A percentile compares a stretch with the other conserved stretches of the same genome.
Evolutionary conservation across 192 early-diverging fungal species (phyloP).

Genomic region (Bifiguratus adelaidae): DNA sequence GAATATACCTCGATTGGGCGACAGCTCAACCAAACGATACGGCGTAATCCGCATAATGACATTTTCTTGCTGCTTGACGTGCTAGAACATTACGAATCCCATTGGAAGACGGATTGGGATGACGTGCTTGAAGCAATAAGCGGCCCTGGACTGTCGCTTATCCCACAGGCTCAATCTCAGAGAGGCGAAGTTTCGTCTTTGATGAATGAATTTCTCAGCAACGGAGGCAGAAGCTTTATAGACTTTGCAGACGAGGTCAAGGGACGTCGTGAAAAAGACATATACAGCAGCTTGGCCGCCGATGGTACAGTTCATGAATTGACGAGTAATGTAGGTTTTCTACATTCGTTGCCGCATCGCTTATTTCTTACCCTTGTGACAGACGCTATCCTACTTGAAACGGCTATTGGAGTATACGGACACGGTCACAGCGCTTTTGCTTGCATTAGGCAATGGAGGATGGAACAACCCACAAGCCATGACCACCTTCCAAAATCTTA

Average conservation of each 20-base stretch:
- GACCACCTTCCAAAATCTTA: background rate
- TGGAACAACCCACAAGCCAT: slow-evolving; percentile 39
- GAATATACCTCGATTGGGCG: slow-evolving; percentile 39
- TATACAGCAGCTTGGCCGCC: slow-evolving; percentile 36
- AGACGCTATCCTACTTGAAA: slow-evolving; percentile 55
- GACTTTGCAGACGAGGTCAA: slow-evolving; percentile 65
- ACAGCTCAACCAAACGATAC: slow-evolving; percentile 35
- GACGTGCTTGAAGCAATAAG: slow-evolving; percentile 29
- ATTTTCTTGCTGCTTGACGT: slow-evolving; percentile 63
- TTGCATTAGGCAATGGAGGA: slow-evolving; percentile 39
- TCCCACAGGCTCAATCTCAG: background rate
- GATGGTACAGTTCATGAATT: slow-evolving; percentile 84
- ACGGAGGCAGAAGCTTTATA: slow-evolving; percentile 43
- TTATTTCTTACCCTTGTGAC: too few relatives aligned
- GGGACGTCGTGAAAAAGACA: slow-evolving; percentile 33
- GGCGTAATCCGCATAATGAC: slow-evolving; percentile 39
- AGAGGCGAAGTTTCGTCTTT: slow-evolving; percentile 8
- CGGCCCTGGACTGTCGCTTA: too few relatives aligned
- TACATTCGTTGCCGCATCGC: too few relatives aligned
- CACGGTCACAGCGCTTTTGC: slow-evolving; percentile 41
- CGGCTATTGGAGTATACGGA: slow-evolving; percentile 41
- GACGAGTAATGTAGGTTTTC: slow-evolving; percentile 67
- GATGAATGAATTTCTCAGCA: slow-evolving; percentile 26
- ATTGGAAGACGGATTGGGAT: slow-evolving; percentile 22
- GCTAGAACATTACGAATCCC: slow-evolving; percentile 30